These are phyloP conservation scores for Cladorrhinum sp. DNA, from an alignment of 2,329 filamentous ascomycete genomes.

Conservation along the genomic window DNA sequence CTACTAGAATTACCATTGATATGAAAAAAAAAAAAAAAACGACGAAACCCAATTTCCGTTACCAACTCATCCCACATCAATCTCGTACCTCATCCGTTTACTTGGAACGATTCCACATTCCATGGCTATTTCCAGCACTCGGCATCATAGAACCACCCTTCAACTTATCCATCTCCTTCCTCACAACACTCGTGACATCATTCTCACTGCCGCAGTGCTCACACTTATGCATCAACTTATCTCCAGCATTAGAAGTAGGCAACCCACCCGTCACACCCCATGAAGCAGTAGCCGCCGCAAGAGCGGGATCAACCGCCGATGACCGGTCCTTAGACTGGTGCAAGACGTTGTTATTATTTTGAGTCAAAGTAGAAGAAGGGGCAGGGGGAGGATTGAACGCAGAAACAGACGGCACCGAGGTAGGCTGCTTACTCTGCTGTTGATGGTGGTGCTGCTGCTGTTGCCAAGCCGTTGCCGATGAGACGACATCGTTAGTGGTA, in stretches of 20 bases:
- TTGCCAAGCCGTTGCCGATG: not conserved
- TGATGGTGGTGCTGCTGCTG: not conserved
- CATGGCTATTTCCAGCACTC: not conserved
- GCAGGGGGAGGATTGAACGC: not conserved
- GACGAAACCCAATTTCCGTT: not conserved
- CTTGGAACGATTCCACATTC: not conserved
- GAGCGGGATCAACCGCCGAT: constrained; percentile 8
- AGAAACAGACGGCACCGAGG: not conserved
- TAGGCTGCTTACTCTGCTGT: not conserved
- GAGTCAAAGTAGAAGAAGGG: not conserved
- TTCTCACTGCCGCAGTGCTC: constrained; percentile 25
- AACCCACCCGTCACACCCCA: constrained; percentile 14
- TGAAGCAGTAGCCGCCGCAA: constrained; percentile 22
- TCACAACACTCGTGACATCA: constrained; percentile 22
- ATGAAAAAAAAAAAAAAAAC: not conserved
- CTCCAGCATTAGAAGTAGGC: not conserved
- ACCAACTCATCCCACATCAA: not conserved
- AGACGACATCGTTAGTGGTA: not conserved
- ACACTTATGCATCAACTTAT: constrained; percentile 21
- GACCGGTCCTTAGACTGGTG: not conserved
- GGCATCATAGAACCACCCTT: not conserved
- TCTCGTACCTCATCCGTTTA: not conserved
- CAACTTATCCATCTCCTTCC: not conserved
- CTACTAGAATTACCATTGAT: not conserved
- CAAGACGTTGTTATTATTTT: not conserved